These are phyloP conservation scores for Neurospora tetrasperma DNA, from an alignment of 495 filamentous ascomycete species.

Conservation along the genomic window DNA sequence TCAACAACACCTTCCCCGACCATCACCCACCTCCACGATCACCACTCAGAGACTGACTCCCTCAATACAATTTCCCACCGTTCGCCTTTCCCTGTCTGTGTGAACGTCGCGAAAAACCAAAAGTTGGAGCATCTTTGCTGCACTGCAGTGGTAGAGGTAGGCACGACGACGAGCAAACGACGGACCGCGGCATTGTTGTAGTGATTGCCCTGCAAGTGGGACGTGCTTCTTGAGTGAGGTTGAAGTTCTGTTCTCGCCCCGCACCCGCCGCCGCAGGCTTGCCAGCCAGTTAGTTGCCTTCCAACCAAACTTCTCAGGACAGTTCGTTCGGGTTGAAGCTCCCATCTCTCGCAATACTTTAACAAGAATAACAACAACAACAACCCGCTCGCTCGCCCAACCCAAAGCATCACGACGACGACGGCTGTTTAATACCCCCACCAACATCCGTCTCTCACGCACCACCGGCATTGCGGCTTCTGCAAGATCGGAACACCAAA, in stretches of 20 bases:
- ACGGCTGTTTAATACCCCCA: background rate
- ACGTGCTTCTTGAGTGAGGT: background rate
- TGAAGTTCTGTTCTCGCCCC: background rate
- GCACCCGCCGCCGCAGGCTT: background rate
- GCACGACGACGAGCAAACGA: background rate
- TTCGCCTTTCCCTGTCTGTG: background rate
- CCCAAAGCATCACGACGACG: background rate
- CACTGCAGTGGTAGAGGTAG: background rate
- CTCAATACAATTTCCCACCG: too few relatives aligned
- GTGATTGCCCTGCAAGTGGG: background rate
- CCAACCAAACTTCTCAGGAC: background rate
- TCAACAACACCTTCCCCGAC: background rate
- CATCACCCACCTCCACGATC: background rate
- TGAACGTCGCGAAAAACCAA: background rate
- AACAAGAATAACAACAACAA: background rate
- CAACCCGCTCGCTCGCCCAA: background rate
- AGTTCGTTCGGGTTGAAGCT: background rate
- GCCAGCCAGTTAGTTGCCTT: background rate
- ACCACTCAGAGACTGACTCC: background rate
- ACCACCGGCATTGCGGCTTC: background rate
- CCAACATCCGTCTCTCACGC: background rate
- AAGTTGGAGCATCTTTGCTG: background rate
- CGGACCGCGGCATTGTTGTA: background rate
- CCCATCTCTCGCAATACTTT: background rate
- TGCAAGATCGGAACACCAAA: slow-evolving; percentile 4